A percentile compares a stretch with the other conserved stretches of the same genome.
These are phyloP conservation scores for Ceriops decandra DNA, from an alignment of 345 rosid genomes.

Conservation along the genomic window DNA sequence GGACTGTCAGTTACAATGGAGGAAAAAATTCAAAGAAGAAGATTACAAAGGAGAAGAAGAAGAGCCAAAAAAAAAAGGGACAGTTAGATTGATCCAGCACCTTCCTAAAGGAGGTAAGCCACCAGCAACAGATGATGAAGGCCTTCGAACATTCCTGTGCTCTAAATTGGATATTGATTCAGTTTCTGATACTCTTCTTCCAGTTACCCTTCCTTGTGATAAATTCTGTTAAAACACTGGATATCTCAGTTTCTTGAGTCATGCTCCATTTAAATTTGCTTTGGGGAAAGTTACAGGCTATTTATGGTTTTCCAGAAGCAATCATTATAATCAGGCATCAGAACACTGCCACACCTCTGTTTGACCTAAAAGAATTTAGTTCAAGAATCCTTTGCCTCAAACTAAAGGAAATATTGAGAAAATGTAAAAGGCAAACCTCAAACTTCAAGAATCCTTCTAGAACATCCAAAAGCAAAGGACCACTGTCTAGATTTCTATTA, in stretches of 20 bases:
- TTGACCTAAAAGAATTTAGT: conserved; percentile 9
- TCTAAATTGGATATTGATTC: conserved; percentile 57
- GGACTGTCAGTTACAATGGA: conserved; percentile 4
- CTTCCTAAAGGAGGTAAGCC: conserved; percentile 91
- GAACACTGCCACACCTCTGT: conserved; percentile 3
- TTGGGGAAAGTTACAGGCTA: too few species aligned
- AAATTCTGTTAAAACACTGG: conserved; percentile 44
- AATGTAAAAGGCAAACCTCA: conserved; percentile 42
- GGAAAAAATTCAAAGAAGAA: conserved; percentile 4
- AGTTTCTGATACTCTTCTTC: conserved; percentile 63
- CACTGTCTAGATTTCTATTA: conserved; percentile 77
- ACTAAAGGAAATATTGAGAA: not conserved
- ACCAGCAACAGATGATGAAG: conserved; percentile 76
- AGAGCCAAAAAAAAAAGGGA: conserved; percentile 1
- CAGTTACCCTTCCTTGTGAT: conserved; percentile 53
- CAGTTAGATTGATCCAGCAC: conserved; percentile 32
- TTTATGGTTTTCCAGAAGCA: too few species aligned
- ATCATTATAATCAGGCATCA: too few species aligned
- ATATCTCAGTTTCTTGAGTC: too few species aligned
- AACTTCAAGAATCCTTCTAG: conserved; percentile 91
- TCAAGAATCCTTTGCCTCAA: too few species aligned
- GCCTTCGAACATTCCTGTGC: conserved; percentile 57
- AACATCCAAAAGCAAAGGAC: conserved; percentile 80
- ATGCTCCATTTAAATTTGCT: too few species aligned
- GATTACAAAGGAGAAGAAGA: not conserved